Base-by-base conservation (phyloP, 2,329 filamentous ascomycete genomes). In the Rachicladosporium sp. region DNA sequence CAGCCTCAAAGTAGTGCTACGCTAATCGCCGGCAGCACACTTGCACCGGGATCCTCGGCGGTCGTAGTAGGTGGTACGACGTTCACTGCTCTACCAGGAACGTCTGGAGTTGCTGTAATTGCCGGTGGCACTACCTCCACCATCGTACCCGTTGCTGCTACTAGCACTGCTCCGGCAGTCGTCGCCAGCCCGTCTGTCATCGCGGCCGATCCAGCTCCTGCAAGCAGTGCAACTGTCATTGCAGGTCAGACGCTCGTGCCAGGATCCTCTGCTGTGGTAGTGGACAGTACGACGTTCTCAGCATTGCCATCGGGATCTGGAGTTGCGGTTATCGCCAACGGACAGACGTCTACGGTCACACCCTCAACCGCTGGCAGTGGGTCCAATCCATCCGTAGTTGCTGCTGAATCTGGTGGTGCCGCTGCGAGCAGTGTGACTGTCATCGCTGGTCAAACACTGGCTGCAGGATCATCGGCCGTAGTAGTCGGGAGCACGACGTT, bases 271-370 rank as follows among this genome's bases (percentile, higher is more conserved):
- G 38, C 38, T 11, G 30, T 19, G 15, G 31, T 35, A 2, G 35
- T 33, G 6, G 34, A 10, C n/a, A 33, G 36, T 8, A 42, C 40
- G 2, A 42, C 40, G 10, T 38, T 35, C 13, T 42, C 36, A 3
- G 40, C 33, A 27, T 11, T 42, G 4, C 32, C 40, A 1, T 42
- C 40, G 9, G 33, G 33, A 5, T 12, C 21, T 10, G 41, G 41
- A 9, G 30, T 43, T 3, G 41, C 40, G 2, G 41, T 34, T 6
- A 21, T 36, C 12, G 31, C 23, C n/a, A 33, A 19, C 1, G 27
- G 31, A 4, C 36, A 35, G 6, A 29, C 41, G 3, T 29, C 33
- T 3, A 42, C 40, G 10, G 12, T 39, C 6, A 11, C 12, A 29
- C 23, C 15, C 21, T 13, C 38, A 4, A 35, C 33, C 29, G 38